Evolutionary conservation across 202 grass and related monocot species (phyloP).

Genomic region (Panicum hallii): DNA sequence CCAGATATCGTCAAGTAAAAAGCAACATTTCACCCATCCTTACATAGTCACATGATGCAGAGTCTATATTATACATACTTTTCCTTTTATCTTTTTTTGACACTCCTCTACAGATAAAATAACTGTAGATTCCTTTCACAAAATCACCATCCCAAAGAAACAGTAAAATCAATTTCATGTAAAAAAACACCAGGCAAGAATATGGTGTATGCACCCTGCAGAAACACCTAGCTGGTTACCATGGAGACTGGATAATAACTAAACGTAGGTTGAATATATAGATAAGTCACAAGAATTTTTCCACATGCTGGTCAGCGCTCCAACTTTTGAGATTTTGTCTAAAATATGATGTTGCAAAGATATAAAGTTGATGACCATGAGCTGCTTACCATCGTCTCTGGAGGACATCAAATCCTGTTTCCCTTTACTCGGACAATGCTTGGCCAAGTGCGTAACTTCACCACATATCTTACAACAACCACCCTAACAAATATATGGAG

Average conservation of each 20-base stretch:
- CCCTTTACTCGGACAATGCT: conserved; percentile 72
- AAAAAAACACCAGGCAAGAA: not conserved
- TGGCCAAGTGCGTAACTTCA: conserved; percentile 91
- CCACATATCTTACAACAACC: conserved; percentile 95
- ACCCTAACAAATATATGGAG: conserved; percentile 63
- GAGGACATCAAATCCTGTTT: conserved; percentile 50
- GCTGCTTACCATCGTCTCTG: conserved; percentile 44
- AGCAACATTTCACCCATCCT: not conserved
- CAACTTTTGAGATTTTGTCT: conserved; percentile 22
- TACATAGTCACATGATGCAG: not conserved
- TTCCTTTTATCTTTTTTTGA: not conserved
- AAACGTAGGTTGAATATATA: conserved; percentile 17
- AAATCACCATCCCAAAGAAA: not conserved
- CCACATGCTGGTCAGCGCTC: not conserved
- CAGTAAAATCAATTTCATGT: not conserved
- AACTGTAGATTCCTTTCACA: not conserved
- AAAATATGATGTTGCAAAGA: conserved; percentile 22
- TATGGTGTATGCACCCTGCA: not conserved
- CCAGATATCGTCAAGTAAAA: conserved; percentile 1
- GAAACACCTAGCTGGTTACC: conserved; percentile 9
- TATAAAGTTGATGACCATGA: not conserved
- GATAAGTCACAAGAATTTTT: conserved; percentile 1
- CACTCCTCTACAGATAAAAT: not conserved
- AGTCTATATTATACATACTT: not conserved
- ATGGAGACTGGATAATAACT: not conserved